These are phyloP conservation scores for Raffaelea albimanens DNA, from an alignment of 2,329 filamentous ascomycete species.

Conservation along the genomic window DNA sequence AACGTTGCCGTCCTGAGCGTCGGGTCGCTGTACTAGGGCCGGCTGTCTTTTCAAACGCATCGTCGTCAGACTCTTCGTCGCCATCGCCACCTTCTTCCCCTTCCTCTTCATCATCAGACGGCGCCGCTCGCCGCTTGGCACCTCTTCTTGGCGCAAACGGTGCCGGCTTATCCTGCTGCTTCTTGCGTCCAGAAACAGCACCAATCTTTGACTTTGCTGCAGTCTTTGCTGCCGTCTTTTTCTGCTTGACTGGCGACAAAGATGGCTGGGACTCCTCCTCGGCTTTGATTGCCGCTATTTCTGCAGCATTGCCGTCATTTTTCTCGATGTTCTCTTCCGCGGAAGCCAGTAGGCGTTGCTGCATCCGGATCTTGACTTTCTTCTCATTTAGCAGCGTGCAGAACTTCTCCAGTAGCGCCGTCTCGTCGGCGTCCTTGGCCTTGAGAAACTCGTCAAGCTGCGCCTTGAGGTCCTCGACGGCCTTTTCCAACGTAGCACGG, in stretches of 20 bases:
- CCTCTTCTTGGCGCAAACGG: conserved; percentile 19
- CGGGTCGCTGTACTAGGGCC: background rate
- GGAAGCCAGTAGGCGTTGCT: conserved; percentile 47
- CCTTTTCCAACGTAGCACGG: conserved; percentile 39
- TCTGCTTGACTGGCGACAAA: background rate
- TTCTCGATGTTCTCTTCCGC: background rate
- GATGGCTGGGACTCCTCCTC: conserved; percentile 14
- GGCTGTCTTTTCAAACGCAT: conserved; percentile 32
- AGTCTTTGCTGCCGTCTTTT: background rate
- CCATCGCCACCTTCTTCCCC: too few relatives aligned
- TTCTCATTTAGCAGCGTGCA: conserved; percentile 65
- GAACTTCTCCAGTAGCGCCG: conserved; percentile 59
- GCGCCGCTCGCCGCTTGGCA: conserved; percentile 22
- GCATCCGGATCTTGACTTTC: conserved; percentile 69
- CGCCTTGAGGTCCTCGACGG: conserved; percentile 47
- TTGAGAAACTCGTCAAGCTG: conserved; percentile 58
- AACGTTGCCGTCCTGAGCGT: too few relatives aligned
- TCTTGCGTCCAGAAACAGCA: conserved; percentile 21
- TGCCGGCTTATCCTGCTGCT: conserved; percentile 5
- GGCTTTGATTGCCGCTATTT: conserved; percentile 13
- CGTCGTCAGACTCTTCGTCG: conserved; percentile 33
- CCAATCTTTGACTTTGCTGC: background rate
- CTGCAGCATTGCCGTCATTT: background rate
- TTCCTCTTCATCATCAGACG: conserved; percentile 22
- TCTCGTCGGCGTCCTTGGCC: conserved; percentile 59